Conservation (phyloP, 2,329 filamentous ascomycete genomes). For the Penicillium sclerotigenum region DNA sequence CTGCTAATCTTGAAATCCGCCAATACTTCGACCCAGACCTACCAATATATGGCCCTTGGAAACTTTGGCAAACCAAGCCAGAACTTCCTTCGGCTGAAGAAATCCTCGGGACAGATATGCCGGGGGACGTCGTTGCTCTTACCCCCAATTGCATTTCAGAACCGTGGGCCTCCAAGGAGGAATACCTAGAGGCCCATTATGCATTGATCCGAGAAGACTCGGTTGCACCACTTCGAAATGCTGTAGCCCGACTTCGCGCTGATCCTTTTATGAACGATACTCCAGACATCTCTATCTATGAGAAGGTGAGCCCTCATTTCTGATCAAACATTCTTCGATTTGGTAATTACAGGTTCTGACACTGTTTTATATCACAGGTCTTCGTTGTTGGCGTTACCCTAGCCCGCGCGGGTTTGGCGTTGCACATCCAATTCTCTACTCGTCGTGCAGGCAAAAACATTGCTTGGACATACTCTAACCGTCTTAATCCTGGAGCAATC, state of each 20-base stretch:
- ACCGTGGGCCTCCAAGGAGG: slow-evolving; percentile 58
- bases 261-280: slow-evolving; percentile 58
- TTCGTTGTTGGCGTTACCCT: background rate
- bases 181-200: slow-evolving; percentile 73
- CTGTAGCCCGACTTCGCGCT: slow-evolving; percentile 56
- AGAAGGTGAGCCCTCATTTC: slow-evolving; percentile 51
- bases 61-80: slow-evolving; percentile 23
- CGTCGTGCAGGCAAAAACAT: slow-evolving; percentile 63
- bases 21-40: background rate
- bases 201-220: slow-evolving; percentile 72
- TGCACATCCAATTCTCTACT: slow-evolving; percentile 1
- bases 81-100: slow-evolving; percentile 43
- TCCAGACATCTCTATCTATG: slow-evolving; percentile 62
- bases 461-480: slow-evolving; percentile 62
- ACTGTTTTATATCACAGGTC: background rate
- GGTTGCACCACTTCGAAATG: slow-evolving; percentile 64
- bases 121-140: slow-evolving; percentile 27
- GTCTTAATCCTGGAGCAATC: slow-evolving; percentile 54
- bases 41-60: slow-evolving; percentile 1
- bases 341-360: background rate
- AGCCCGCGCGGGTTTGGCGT: background rate
- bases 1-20: background rate
- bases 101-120: slow-evolving; percentile 30
- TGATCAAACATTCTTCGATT: accelerated
- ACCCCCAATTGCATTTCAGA: slow-evolving; percentile 54